Percentiles rank a stretch among this genome's conserved stretches.
Conservation (phyloP, 352 stramenopile species). For the Phytophthora chlamydospora region DNA sequence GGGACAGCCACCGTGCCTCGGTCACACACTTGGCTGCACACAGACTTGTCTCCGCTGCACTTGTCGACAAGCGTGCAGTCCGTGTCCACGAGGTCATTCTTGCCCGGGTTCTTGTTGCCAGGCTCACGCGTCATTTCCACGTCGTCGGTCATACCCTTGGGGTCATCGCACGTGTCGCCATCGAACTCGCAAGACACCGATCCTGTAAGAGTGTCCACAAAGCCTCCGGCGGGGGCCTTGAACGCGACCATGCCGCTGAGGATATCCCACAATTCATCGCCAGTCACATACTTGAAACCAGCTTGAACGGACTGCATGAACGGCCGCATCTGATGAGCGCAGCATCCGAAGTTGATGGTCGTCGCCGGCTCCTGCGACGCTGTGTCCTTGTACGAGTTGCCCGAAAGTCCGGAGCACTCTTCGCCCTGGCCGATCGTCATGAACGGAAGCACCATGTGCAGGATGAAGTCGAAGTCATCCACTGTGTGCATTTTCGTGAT, state of each 20-base stretch:
- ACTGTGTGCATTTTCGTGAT: conserved; percentile 51
- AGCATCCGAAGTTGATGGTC: conserved; percentile 59
- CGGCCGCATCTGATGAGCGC: conserved; percentile 47
- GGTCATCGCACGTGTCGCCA: conserved; percentile 46
- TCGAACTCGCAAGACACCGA: conserved; percentile 44
- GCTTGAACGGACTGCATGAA: conserved; percentile 52
- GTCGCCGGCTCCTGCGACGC: conserved; percentile 32
- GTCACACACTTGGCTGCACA: conserved; percentile 58
- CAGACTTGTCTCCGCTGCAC: conserved; percentile 46
- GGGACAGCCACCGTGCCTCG: conserved; percentile 42
- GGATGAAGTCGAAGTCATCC: conserved; percentile 49
- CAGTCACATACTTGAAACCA: conserved; percentile 41
- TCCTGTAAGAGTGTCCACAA: conserved; percentile 47
- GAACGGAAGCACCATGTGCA: conserved; percentile 58
- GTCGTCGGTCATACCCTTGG: conserved; percentile 36
- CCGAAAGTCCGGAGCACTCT: conserved; percentile 49
- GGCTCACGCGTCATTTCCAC: conserved; percentile 26
- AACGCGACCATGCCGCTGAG: conserved; percentile 58
- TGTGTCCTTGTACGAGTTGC: conserved; percentile 44
- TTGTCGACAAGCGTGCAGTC: conserved; percentile 46
- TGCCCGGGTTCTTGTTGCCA: conserved; percentile 46
- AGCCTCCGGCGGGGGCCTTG: conserved; percentile 24
- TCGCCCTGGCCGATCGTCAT: conserved; percentile 39
- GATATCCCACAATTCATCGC: conserved; percentile 43
- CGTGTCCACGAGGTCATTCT: conserved; percentile 49